Base-by-base conservation (phyloP, 768 basidiomycete genomes). In the Amanita rimosa region DNA sequence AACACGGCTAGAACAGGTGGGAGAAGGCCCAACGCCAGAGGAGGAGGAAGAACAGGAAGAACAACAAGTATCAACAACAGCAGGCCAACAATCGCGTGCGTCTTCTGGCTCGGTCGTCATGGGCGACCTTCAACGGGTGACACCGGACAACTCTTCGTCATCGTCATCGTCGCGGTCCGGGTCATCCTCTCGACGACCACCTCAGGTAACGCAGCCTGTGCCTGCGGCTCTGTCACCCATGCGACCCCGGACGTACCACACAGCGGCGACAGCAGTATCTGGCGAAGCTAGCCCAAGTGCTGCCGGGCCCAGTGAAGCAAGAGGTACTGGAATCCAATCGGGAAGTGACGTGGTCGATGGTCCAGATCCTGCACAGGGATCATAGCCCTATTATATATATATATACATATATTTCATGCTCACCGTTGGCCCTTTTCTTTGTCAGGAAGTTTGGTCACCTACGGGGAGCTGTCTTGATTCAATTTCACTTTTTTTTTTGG, bases 181-280 rank as follows among this genome's bases (percentile, higher is more conserved):
- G 14, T 27, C n/a, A n/a, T n/a, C 45, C 6, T 19, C 33, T 9
- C 36, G 35, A n/a, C 45, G 34, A 9, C 27, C 17, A 21, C 22
- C 36, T 26, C 45, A 21, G 45, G 54, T 22, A 52, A 47, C 38
- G 29, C 53, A 35, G 22, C 39, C 58, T 40, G 35, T 58, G 38
- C 46, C 62, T 58, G 53, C 62, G 51, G 37, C 58, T 51, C 44
- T 49, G 13, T 49, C 48, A 1, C 48, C 48, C 14, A 49, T 49
- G 48, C 29, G 48, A 36, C 48, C 48, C 2, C 29, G 48, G 22
- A 49, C 33, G n/a, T 49, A 49, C 54, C 56, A 51, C 50, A n/a
- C n/a, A n/a, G 52, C 52, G 46, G 60, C 42, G 49, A 39, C 48
- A 46, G 48, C 39, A 48, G 48, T 39, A 26, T 51, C 33, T 40